phyloP scores from a whole-genome alignment of 2,329 filamentous ascomycete species.

The Hirsutella thompsonii region DNA sequence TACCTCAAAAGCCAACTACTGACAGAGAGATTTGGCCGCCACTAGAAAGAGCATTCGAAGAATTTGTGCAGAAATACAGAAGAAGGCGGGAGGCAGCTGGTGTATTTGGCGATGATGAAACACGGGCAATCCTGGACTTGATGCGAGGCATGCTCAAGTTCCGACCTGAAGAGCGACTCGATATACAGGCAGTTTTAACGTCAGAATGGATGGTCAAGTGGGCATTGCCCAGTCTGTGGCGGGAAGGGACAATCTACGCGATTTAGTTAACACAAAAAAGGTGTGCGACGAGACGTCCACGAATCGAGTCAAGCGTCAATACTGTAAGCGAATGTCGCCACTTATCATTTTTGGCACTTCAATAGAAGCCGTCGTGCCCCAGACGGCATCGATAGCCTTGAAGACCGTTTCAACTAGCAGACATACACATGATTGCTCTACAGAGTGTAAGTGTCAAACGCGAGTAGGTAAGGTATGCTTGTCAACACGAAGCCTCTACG shows the following conservation, averaged over 20 bases:
- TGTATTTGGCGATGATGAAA: conserved; percentile 10
- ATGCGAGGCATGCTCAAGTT: conserved; percentile 18
- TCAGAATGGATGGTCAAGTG: conserved; percentile 22
- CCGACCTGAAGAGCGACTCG: conserved; percentile 13
- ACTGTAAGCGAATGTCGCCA: too few species aligned
- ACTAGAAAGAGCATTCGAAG: conserved; percentile 15
- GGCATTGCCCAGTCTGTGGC: conserved; percentile 7
- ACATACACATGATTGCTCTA: too few species aligned
- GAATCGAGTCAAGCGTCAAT: too few species aligned
- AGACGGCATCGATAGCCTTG: too few species aligned
- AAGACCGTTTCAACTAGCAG: too few species aligned
- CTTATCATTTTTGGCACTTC: too few species aligned
- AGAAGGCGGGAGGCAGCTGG: conserved; percentile 4
- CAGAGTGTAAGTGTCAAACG: too few species aligned
- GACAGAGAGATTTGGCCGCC: conserved; percentile 9
- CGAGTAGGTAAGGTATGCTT: too few species aligned
- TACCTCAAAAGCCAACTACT: neutral
- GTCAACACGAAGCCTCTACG: too few species aligned
- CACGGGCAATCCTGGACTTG: conserved; percentile 12
- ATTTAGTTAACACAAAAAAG: too few species aligned
- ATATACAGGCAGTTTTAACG: conserved; percentile 14
- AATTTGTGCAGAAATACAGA: conserved; percentile 11
- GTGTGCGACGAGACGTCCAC: too few species aligned
- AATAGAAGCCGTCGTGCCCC: too few species aligned
- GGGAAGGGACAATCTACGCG: neutral